Base-by-base conservation (phyloP, 192 early-diverging fungal genomes). In the Diversispora epigaea region DNA sequence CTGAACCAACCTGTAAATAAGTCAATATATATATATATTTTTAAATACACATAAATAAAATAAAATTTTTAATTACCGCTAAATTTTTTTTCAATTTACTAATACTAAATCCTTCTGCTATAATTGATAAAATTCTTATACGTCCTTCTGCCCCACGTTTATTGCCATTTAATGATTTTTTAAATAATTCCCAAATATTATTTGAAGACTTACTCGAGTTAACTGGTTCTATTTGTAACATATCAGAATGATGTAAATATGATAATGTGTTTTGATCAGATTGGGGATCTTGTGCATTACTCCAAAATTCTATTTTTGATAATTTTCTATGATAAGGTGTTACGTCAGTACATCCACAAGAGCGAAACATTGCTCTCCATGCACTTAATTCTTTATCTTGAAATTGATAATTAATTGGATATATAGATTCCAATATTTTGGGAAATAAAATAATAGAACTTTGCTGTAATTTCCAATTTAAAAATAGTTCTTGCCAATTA, bases 381-480 rank as follows among this genome's bases (percentile, higher is more conserved):
- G 19, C 39, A 39, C 60, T 2, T 62, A 62, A 62, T 62, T 62
- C 60, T 62, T 62, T 60, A 25, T 60, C 57, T 60, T 60, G 57
- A 62, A 62, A 62, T 39, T 40, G 8, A 41, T 62, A 62, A 39
- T 62, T 11, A 43, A 0, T 6, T 62, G 12, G 40, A 15, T 62
- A 62, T 40, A 62, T 62, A 40, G 32, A 4, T 39, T 39, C 4
- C 40, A 62, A 62, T 39, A 62, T 62, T 15, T 8, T 1, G 12
- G 25, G 25, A 25, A 61, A 39, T 61, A 11, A 11, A 61, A 32
- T 61, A 4, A 32, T 61, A 11, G 2, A 52, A 17, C 50, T 52
- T 52, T 61, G 12, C 39, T 61, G 25, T 61, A 9, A 10, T 40
- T 62, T 14, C 60, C 60, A 62, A 6, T 62, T 62, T 39, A 12